Evolutionary conservation across 129 eudicot species (phyloP), one percentile per base, ranked within the genome.

Genomic region (Arctium lappa): DNA sequence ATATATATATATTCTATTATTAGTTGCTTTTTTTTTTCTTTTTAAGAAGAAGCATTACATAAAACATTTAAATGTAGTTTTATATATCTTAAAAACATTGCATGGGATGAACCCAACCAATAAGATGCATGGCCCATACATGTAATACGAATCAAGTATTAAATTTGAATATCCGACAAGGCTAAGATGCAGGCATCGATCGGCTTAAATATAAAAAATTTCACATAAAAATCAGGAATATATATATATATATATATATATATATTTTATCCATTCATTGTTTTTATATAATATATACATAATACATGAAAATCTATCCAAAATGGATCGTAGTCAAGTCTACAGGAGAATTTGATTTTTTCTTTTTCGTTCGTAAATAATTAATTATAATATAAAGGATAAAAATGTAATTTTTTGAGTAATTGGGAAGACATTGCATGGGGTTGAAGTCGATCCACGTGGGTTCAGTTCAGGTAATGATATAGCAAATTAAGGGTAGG

Each of bases 401-500:
- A 60, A 60, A 42, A 10, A 40, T 1, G 63, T 73, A 22, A 40
- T 18, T 40, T 40, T 33, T 22, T 22, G 27, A 22, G 27, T 1
- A 73, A 73, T 3, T 9, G 12, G 27, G 1, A n/a, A 15, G 65
- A 15, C 27, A n/a, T 56, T 15, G 66, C 15, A 13, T 16, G 48
- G 79, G 68, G 79, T 30, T 63, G 76, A 83, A 73, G 60, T 66
- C 37, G 60, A 83, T 75, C 79, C 89, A 83, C 85, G 88, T 82
- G 89, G 81, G 80, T 75, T 79, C 72, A 73, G 46, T 34, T 73
- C 27, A 22, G 27, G 27, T 22, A 22, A 22, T 22, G 27, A 33
- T 33, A 33, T 33, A 33, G 1, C 65, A 80, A n/a, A 38, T 15
- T 65, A 78, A 70, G 78, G 76, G 76, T 73, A 73, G 84, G 83